Base-by-base conservation (phyloP, 805 yeast genomes). In the Grigorovia transvaalensis region DNA sequence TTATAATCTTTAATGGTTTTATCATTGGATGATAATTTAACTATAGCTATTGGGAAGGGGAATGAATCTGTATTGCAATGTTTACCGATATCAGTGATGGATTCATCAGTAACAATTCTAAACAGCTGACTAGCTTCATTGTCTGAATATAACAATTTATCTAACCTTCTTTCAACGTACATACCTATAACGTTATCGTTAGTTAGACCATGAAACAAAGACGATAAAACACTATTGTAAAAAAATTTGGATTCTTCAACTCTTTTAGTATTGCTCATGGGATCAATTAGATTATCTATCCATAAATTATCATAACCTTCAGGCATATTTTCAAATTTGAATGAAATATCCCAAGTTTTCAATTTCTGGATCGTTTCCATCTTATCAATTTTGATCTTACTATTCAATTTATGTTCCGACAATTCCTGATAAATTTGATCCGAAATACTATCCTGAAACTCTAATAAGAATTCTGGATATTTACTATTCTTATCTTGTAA, bases 41-140 rank as follows among this genome's bases (percentile, higher is more conserved):
- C 48, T 44, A 51, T 47, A 3, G 53, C 46, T 51, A 69, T 60
- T 33, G 60, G 54, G 29, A 65, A 66, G 6, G 68, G 67, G 27
- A 64, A 56, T 2, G 58, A 54, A 1, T 53, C 47, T 6, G 54
- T 53, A 17, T 59, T 65, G 49, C 66, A 56, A n/a, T 67, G 41
- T 9, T 64, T 53, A 6, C 65, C 51, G 6, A 73, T 43, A 49
- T 67, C 57, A 1, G 57, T 49, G 27, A 63, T 55, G 11, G 60
- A 54, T 12, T 62, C 44, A 2, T 57, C 55, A 5, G 74, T 73
- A 3, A 81, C 56, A 23, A 82, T 56, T 51, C 80, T 79, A 42
- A 86, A 54, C 0, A 93, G 91, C 57, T 84, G 79, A 45, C 81
- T 80, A 0, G 87, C 85, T 18, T 80, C 77, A 45, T 96, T 71